Conservation (phyloP, 208 protist genomes). For the Leishmania gerbilli region DNA sequence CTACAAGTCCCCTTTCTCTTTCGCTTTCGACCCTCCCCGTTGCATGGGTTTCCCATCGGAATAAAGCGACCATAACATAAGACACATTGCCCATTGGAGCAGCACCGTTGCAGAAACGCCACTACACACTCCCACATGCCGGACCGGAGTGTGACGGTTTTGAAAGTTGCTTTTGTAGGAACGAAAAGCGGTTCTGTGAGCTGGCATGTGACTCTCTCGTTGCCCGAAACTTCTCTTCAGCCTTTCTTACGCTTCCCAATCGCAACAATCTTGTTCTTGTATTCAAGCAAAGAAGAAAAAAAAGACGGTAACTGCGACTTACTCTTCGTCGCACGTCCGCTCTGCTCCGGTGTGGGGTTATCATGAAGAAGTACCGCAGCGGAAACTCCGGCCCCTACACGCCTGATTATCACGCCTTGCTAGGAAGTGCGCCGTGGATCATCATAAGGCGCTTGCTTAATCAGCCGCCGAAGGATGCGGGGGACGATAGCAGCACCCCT, state of each 20-base stretch:
- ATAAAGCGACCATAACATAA: not conserved
- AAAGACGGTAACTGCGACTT: not conserved
- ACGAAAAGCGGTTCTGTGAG: not conserved
- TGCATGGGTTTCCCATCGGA: not conserved
- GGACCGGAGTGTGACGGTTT: not conserved
- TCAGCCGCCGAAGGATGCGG: not conserved
- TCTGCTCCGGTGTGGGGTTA: not conserved
- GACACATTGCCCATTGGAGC: not conserved
- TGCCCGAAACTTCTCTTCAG: not conserved
- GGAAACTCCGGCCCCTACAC: constrained; percentile 75
- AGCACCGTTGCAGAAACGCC: not conserved
- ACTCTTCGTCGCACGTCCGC: not conserved
- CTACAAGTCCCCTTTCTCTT: not conserved
- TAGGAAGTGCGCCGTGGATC: constrained; percentile 77
- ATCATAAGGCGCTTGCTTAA: constrained; percentile 60
- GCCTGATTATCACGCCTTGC: constrained; percentile 67
- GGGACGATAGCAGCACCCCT: constrained; percentile 7
- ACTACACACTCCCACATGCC: not conserved
- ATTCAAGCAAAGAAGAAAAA: not conserved
- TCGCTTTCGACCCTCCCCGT: not conserved
- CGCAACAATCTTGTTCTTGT: not conserved
- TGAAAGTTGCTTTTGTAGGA: not conserved
- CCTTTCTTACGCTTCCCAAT: not conserved
- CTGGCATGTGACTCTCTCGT: not conserved
- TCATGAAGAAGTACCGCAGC: constrained; percentile 45